Base-by-base conservation (phyloP, 1,284 basidiomycete species). In the Mycosarcoma mackinlayi region DNA sequence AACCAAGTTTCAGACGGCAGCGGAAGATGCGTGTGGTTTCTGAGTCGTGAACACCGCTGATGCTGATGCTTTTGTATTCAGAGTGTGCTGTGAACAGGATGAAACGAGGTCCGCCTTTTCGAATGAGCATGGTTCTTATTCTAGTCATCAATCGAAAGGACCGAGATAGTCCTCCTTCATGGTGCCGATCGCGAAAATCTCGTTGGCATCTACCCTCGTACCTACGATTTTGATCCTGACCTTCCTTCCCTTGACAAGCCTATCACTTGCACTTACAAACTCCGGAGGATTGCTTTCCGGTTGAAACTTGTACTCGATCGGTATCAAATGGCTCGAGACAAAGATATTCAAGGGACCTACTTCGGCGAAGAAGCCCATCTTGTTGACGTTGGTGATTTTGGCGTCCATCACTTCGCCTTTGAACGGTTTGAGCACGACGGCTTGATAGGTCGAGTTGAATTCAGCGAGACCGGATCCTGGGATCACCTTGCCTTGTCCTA, bases 301-400 rank as follows among this genome's bases (percentile, higher is more conserved):
- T 40, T 79, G 77, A 57, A 81, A 82, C 60, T 71, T 75, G 65
- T 78, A 77, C 95, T 97, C 76, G 40, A 75, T 66, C 30, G 75
- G 54, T 84, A 89, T 79, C 72, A 96, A 93, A 85, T 97, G 94
- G 71, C 92, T 92, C 18, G 94, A 95, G 21, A 97, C 77, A 42
- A 82, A 82, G 45, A 82, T 78, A 52, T 75, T 77, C 18, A 82
- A 45, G 10, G 95, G 96, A 35, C 96, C 96, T 49, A 95, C 93
- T 72, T 95, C 92, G 47, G 93, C 93, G 75, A 98, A 97, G 85
- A 98, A 96, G 6, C 94, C 94, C 93, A 97, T 97, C 93, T 98
- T 97, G 84, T 92, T 96, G 37, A 98, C 96, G 72, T 93, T 94
- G 73, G 91, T 91, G 24, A 98, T 95, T 8, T 94, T 90, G 1